Base-by-base conservation (phyloP, 805 yeast species). In the Komagataella pastoris region DNA sequence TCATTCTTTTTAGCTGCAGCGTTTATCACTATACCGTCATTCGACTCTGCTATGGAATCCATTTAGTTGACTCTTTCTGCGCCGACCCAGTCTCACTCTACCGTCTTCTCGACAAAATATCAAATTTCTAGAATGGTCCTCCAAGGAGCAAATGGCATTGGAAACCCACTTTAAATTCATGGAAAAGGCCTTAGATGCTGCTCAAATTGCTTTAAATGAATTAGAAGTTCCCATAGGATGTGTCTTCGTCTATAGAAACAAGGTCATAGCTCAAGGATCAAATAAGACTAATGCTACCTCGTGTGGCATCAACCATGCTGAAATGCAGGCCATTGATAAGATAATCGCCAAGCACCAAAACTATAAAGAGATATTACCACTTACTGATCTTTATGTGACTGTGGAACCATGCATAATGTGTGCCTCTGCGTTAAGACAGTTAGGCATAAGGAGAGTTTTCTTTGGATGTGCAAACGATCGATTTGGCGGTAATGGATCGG, bases 371-470 rank as follows among this genome's bases (percentile, higher is more conserved):
- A 63, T 77, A 7, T 79, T 88, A 58, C 59, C 65, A 44, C 76
- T 81, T 23, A 72, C 86, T 3, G 81, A 79, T 30, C 71, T 93
- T 6, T 91, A 89, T 64, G 99, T 93, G 23, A 89, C 98, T 0
- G 97, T 93, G 0, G 99, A 93, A 65, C 99, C 99, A 0, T 93
- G 99, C 63, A 85, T 93, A 6, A 93, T 93, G 99, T 93, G 99
- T 69, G 98, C 97, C 0, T 81, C 93, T 46, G 89, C 96, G 2
- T 67, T 93, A 46, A 75, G 90, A 53, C 99, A 93, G 58, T 64
- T 90, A 48, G 83, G 85, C 1, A 79, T 93, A 8, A 66, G 78
- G 30, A 70, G 72, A 46, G 96, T 91, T 1, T 81, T 81, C 48
- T 93, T 88, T 60, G 98, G 99, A 0, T 90, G 97, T 61, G 93